Percentiles rank a stretch among this genome's conserved stretches.
These are phyloP conservation scores for Trebouxiophyceae sp. DNA, from an alignment of 163 green algal species.

Conservation along the genomic window DNA sequence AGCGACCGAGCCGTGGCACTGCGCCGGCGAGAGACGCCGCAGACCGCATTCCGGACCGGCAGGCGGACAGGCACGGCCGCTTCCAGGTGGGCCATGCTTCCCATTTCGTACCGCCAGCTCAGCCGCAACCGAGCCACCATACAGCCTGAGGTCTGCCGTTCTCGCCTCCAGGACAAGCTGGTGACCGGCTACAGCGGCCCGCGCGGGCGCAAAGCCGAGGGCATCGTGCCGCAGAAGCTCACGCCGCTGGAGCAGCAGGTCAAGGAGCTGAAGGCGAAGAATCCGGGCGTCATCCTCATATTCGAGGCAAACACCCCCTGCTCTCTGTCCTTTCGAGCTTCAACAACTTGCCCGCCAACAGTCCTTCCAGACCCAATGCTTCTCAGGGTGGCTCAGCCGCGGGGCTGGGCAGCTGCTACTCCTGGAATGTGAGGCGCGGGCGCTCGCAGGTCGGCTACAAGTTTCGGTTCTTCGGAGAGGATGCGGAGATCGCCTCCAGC, in stretches of 20 bases:
- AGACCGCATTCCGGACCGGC: too few species aligned
- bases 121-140: too few species aligned
- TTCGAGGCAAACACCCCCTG: conserved; percentile 47
- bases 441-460: conserved; percentile 66
- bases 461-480: conserved; percentile 75
- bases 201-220: too few species aligned
- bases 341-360: not conserved
- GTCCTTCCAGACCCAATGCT: not conserved
- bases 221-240: conserved; percentile 31
- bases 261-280: conserved; percentile 42
- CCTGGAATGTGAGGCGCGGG: not conserved
- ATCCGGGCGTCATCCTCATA: conserved; percentile 62
- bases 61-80: too few species aligned
- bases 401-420: not conserved
- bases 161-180: too few species aligned
- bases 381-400: too few species aligned
- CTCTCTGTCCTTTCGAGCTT: not conserved
- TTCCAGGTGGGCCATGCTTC: too few species aligned
- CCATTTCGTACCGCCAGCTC: too few species aligned
- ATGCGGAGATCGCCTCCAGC: conserved; percentile 58
- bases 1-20: too few species aligned
- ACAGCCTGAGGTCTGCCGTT: too few species aligned
- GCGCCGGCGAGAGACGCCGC: too few species aligned
- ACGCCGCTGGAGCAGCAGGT: conserved; percentile 70
- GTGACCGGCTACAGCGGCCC: too few species aligned